phyloP scores from a whole-genome alignment of 768 basidiomycete species.

The Baorangia bicolor region DNA sequence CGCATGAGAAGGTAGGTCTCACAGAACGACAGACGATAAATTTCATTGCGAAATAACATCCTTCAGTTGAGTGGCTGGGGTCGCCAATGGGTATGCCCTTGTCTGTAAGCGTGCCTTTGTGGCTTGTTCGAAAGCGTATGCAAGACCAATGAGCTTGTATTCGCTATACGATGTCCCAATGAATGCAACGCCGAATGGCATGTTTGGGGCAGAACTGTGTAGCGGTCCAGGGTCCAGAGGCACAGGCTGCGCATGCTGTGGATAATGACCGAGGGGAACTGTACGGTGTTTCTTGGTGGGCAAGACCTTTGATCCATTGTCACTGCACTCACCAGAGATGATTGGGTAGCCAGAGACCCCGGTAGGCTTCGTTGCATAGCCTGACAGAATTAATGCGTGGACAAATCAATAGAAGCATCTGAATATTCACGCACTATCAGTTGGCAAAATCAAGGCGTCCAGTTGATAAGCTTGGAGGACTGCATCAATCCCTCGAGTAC shows the following conservation, averaged over 20 bases:
- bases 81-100: constrained; percentile 50
- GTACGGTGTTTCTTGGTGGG: constrained; percentile 1
- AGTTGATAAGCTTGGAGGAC: constrained; percentile 44
- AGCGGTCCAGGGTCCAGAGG: constrained; percentile 44
- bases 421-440: constrained; percentile 28
- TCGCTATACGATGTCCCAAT: constrained; percentile 62
- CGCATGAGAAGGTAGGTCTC: constrained; percentile 1
- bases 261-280: constrained; percentile 63
- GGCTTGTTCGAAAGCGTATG: constrained; percentile 65
- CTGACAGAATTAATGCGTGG: constrained; percentile 4
- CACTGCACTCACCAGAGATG: constrained; percentile 49
- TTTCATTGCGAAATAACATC: constrained; percentile 31
- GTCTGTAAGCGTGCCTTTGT: constrained; percentile 51
- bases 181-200: constrained; percentile 64
- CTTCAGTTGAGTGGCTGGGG: constrained; percentile 51
- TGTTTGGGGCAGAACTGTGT: constrained; percentile 38
- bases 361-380: constrained; percentile 32
- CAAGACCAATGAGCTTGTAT: constrained; percentile 54
- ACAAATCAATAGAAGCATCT: not conserved
- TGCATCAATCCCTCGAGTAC: constrained; percentile 54
- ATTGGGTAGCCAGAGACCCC: constrained; percentile 69
- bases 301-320: not conserved
- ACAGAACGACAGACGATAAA: not conserved
- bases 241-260: constrained; percentile 41
- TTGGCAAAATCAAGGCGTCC: constrained; percentile 54